These are phyloP conservation scores for Mucor ambiguus DNA, from an alignment of 371 early-diverging fungal species.

Conservation along the genomic window DNA sequence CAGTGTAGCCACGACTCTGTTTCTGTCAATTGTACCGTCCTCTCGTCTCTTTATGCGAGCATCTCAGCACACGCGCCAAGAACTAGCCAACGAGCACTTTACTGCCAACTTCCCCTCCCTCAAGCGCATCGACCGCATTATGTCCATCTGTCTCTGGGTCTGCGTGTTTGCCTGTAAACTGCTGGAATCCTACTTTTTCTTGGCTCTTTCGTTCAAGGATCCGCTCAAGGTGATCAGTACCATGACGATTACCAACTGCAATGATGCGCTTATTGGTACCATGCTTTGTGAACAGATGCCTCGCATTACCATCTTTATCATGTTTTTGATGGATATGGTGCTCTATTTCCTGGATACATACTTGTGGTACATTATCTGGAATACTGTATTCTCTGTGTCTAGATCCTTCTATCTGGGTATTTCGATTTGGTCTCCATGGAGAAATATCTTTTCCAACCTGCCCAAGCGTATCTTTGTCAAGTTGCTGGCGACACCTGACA, in stretches of 20 bases:
- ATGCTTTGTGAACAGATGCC: conserved; percentile 71
- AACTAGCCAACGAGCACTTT: conserved; percentile 71
- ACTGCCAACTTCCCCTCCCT: conserved; percentile 82
- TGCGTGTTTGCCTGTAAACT: conserved; percentile 80
- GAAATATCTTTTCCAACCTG: conserved; percentile 83
- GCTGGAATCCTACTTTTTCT: conserved; percentile 84
- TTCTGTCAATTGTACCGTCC: conserved; percentile 71
- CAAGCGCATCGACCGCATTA: conserved; percentile 70
- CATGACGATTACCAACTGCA: conserved; percentile 62
- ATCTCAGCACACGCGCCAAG: conserved; percentile 34
- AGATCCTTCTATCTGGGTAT: conserved; percentile 82
- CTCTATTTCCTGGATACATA: conserved; percentile 91
- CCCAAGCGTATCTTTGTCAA: conserved; percentile 87
- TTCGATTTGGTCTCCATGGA: conserved; percentile 89
- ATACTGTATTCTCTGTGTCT: conserved; percentile 78
- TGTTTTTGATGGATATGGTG: conserved; percentile 79
- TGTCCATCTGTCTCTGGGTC: conserved; percentile 80
- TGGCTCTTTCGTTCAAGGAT: conserved; percentile 83
- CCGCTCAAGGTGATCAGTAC: conserved; percentile 72
- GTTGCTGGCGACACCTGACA: conserved; percentile 73
- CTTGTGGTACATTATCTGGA: conserved; percentile 92
- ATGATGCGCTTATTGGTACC: conserved; percentile 50
- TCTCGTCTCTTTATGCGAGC: conserved; percentile 64
- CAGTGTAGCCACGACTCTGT: conserved; percentile 67
- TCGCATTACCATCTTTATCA: conserved; percentile 71